phyloP scores from a whole-genome alignment of 495 filamentous ascomycete species.

The Xylaria acuta region DNA sequence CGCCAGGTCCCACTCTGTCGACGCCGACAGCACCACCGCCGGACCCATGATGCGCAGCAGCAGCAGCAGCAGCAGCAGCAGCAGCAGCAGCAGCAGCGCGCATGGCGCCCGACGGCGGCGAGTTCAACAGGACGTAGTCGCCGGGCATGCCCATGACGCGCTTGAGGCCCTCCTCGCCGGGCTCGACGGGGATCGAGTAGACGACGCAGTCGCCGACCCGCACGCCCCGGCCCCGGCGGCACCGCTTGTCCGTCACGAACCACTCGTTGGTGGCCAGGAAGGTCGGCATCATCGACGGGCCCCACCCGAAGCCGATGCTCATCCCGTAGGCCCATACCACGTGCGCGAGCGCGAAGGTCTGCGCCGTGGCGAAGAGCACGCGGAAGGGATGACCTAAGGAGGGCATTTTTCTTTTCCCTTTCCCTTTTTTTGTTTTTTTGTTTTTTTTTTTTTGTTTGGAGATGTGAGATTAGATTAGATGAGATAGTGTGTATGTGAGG shows the following conservation, averaged over 20 bases:
- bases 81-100: no score
- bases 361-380: slow-evolving; percentile 45
- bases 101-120: slow-evolving; percentile 47
- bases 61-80: no score
- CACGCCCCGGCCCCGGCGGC: slow-evolving; percentile 72
- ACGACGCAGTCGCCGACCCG: slow-evolving; percentile 82
- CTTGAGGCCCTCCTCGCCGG: slow-evolving; percentile 72
- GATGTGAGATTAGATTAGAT: slow-evolving; percentile 15
- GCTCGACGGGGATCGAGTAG: slow-evolving; percentile 73
- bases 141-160: slow-evolving; percentile 85
- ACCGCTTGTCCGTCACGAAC: slow-evolving; percentile 67
- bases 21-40: neutral
- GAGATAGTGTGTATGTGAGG: neutral
- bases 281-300: slow-evolving; percentile 84
- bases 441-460: no score
- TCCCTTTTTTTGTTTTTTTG: no score
- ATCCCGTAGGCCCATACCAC: slow-evolving; percentile 63
- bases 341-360: slow-evolving; percentile 60
- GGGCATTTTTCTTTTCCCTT: slow-evolving; percentile 18
- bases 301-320: slow-evolving; percentile 59
- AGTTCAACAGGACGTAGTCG: slow-evolving; percentile 83
- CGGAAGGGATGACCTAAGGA: slow-evolving; percentile 49
- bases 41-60: neutral
- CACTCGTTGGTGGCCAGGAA: slow-evolving; percentile 69
- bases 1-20: slow-evolving; percentile 15